phyloP scores from a whole-genome alignment of 768 basidiomycete genomes.

The Artomyces pyxidatus region DNA sequence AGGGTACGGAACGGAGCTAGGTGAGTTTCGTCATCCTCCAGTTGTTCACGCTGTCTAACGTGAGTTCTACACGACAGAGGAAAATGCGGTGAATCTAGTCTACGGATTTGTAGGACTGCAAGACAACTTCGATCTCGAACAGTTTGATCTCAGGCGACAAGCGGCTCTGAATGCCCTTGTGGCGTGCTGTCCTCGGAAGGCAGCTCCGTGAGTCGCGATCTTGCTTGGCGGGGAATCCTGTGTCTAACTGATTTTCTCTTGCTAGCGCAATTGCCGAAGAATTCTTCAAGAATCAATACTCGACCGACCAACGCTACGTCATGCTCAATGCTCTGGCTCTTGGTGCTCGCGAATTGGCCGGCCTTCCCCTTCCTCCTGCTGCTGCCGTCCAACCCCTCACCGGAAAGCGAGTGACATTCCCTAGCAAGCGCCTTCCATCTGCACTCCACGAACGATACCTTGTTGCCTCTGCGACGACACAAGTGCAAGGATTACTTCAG shows the following conservation, averaged over 20 bases:
- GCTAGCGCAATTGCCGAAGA: slow-evolving; percentile 78
- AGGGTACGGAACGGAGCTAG: slow-evolving; percentile 81
- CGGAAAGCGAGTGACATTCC: slow-evolving; percentile 45
- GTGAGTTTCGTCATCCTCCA: slow-evolving; percentile 42
- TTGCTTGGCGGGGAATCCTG: background rate
- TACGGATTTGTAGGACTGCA: slow-evolving; percentile 67
- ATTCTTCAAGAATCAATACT: slow-evolving; percentile 92
- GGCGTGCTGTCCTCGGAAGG: slow-evolving; percentile 65
- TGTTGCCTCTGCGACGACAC: slow-evolving; percentile 20
- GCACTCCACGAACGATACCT: slow-evolving; percentile 50
- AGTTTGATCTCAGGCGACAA: slow-evolving; percentile 71
- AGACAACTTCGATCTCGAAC: slow-evolving; percentile 78
- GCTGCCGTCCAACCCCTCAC: slow-evolving; percentile 25
- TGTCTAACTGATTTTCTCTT: background rate
- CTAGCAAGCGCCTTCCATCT: slow-evolving; percentile 72
- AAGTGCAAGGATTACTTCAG: slow-evolving; percentile 53
- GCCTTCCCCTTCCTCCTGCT: slow-evolving; percentile 27
- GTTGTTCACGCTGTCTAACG: too few relatives aligned
- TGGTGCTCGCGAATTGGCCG: slow-evolving; percentile 77
- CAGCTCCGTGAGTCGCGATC: slow-evolving; percentile 62
- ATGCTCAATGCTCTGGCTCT: slow-evolving; percentile 83
- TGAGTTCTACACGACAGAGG: slow-evolving; percentile 42
- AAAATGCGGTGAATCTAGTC: slow-evolving; percentile 81
- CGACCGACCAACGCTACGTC: slow-evolving; percentile 73
- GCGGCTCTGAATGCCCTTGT: slow-evolving; percentile 73